A percentile compares a stretch with the other conserved stretches of the same genome.
These are phyloP conservation scores for Coccomyxa sp. DNA, from an alignment of 139 green algal species.

Conservation along the genomic window DNA sequence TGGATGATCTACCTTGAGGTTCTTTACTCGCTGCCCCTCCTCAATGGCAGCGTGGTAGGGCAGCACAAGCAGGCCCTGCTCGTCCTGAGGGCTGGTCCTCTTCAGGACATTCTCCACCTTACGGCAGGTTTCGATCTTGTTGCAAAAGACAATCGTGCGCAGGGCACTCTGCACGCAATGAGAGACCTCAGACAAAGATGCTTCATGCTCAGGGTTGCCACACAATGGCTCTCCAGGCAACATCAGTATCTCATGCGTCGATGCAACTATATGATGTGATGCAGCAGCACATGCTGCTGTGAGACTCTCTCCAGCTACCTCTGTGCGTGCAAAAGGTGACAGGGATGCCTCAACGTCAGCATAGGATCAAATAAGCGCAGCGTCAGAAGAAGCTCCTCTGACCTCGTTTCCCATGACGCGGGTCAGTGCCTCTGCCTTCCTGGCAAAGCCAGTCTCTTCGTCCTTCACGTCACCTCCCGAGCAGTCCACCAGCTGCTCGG, in stretches of 20 bases:
- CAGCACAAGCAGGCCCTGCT: constrained; percentile 41
- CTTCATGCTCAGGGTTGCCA: too few relatives aligned
- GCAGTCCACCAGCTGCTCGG: constrained; percentile 93
- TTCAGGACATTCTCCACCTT: constrained; percentile 85
- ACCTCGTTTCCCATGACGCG: constrained; percentile 22
- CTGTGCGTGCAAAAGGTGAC: too few relatives aligned
- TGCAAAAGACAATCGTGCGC: constrained; percentile 77
- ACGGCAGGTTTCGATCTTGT: constrained; percentile 90
- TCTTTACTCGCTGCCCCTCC: constrained; percentile 32
- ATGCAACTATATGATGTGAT: too few relatives aligned
- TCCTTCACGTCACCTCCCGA: constrained; percentile 77
- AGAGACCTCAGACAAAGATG: background rate
- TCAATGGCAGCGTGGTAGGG: constrained; percentile 83
- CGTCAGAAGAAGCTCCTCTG: too few relatives aligned
- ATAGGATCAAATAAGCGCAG: too few relatives aligned
- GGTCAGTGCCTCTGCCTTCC: constrained; percentile 76
- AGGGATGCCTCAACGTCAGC: too few relatives aligned
- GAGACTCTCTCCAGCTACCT: too few relatives aligned
- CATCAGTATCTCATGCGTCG: too few relatives aligned
- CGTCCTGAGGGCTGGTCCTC: constrained; percentile 11
- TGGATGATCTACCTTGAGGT: constrained; percentile 54
- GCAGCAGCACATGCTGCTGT: too few relatives aligned
- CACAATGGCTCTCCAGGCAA: too few relatives aligned
- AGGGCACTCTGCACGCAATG: constrained; percentile 5
- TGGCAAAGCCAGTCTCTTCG: constrained; percentile 63